A percentile compares a stretch with the other conserved stretches of the same genome.
Conservation (phyloP, 805 yeast genomes). For the Jamesozyma lodderae region DNA sequence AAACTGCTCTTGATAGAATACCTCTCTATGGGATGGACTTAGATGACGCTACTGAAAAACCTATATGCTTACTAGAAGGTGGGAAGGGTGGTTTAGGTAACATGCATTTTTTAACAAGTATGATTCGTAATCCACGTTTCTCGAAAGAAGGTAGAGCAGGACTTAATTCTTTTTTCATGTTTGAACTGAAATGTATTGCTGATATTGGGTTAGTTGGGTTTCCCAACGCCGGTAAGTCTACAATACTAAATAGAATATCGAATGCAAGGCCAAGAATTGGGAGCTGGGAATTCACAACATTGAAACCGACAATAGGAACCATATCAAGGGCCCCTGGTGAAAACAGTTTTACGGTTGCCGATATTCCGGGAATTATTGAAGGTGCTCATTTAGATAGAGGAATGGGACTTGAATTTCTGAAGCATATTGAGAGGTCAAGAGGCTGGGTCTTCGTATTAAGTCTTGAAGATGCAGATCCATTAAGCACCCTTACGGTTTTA, state of each 20-base stretch:
- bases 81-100: conserved; percentile 95
- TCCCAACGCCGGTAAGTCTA: conserved; percentile 95
- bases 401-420: conserved; percentile 84
- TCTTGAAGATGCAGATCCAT: conserved; percentile 59
- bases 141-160: conserved; percentile 72
- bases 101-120: conserved; percentile 82
- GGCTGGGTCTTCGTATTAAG: conserved; percentile 84
- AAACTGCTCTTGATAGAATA: conserved; percentile 54
- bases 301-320: conserved; percentile 88
- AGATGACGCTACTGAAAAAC: conserved; percentile 48
- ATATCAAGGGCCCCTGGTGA: conserved; percentile 52
- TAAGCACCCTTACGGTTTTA: conserved; percentile 52
- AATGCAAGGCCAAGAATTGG: conserved; percentile 87
- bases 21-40: conserved; percentile 81
- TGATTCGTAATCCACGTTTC: conserved; percentile 83
- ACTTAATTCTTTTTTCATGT: conserved; percentile 53
- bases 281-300: conserved; percentile 93
- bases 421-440: conserved; percentile 87
- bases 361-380: conserved; percentile 89
- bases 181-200: conserved; percentile 83
- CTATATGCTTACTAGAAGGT: conserved; percentile 65
- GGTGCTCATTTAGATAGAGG: conserved; percentile 85
- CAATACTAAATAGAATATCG: conserved; percentile 76
- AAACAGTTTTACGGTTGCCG: conserved; percentile 82
- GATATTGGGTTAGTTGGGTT: conserved; percentile 91